phyloP scores from a whole-genome alignment of 1,284 basidiomycete genomes.

The Sanghuangporus baumii region DNA sequence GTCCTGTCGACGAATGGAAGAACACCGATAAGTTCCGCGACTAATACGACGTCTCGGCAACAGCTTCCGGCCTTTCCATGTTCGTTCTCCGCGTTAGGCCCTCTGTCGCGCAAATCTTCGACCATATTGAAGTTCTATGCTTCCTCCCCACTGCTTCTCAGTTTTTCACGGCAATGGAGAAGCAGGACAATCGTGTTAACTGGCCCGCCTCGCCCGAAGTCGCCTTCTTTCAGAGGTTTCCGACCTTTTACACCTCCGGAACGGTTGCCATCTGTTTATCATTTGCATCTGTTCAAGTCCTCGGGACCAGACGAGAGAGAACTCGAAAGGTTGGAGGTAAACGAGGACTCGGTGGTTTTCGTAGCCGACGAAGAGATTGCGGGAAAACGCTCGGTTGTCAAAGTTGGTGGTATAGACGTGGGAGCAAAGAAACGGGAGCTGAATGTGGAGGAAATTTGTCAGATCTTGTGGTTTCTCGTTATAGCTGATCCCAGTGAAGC shows the following conservation, averaged over 20 bases:
- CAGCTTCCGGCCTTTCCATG: constrained; percentile 55
- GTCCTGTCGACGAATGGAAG: constrained; percentile 28
- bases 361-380: constrained; percentile 65
- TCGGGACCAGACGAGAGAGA: constrained; percentile 53
- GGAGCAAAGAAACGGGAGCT: constrained; percentile 42
- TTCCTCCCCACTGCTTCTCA: constrained; percentile 58
- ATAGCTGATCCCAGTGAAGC: constrained; percentile 53
- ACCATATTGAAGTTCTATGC: constrained; percentile 61
- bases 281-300: constrained; percentile 69
- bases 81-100: constrained; percentile 39
- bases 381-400: constrained; percentile 57
- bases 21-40: constrained; percentile 29
- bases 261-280: constrained; percentile 34
- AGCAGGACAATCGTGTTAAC: constrained; percentile 58
- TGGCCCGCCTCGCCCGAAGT: constrained; percentile 30
- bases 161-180: constrained; percentile 70
- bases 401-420: constrained; percentile 57
- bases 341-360: constrained; percentile 67
- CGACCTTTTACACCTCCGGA: constrained; percentile 26
- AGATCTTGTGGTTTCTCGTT: constrained; percentile 63
- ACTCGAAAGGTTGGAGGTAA: constrained; percentile 65
- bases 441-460: constrained; percentile 35
- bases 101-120: constrained; percentile 46
- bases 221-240: constrained; percentile 1
- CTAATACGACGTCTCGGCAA: constrained; percentile 24